Evolutionary conservation across 352 stramenopile genomes (phyloP), one percentile per base, ranked within the genome.

Genomic region (Globisporangium paroecandrum): DNA sequence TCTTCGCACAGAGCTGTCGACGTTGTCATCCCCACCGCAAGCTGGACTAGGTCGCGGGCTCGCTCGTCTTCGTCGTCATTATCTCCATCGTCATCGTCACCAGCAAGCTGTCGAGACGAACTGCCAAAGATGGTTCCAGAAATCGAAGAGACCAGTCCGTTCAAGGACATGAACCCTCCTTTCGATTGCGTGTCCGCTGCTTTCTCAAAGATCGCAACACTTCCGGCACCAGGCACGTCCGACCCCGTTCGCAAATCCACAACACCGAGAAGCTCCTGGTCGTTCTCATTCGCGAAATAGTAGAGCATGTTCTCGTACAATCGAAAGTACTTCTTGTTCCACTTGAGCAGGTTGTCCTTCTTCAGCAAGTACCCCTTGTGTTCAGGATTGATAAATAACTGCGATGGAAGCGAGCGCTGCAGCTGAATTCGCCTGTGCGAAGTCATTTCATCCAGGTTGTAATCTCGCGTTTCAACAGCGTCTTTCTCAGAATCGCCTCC

Each of bases 331-430:
- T 89, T 89, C 64, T 91, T 89, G 69, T 91, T 92, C 89, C 89
- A 96, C 77, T 95, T 94, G 38, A 96, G 82, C 69, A 94, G 76
- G 54, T 89, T 95, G 75, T 96, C 89, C 51, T 95, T 96, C 69
- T 94, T 93, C 10, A 93, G 70, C 61, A 96, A 47, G 43, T 89
- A 91, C 22, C 87, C 89, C 57, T 93, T 89, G 51, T 93, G 75
- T 47, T 94, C 85, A 1, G 87, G 87, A 47, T 82, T 81, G 25
- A 91, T 55, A 65, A 96, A 96, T 20, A 96, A 69, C 46, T 93
- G 70, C 1, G 89, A 94, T 7, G 89, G 87, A 4, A 96, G 70
- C 25, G 89, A 96, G 3, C 87, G 78, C 58, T 93, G 87, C 43
- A 96, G 70, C 55, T 96, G 89, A 32, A 96, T 92, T 4, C 82